A percentile compares a stretch with the other conserved stretches of the same genome.
Evolutionary conservation across 805 yeast genomes (phyloP).

Genomic region (Kuraishia hungarica): DNA sequence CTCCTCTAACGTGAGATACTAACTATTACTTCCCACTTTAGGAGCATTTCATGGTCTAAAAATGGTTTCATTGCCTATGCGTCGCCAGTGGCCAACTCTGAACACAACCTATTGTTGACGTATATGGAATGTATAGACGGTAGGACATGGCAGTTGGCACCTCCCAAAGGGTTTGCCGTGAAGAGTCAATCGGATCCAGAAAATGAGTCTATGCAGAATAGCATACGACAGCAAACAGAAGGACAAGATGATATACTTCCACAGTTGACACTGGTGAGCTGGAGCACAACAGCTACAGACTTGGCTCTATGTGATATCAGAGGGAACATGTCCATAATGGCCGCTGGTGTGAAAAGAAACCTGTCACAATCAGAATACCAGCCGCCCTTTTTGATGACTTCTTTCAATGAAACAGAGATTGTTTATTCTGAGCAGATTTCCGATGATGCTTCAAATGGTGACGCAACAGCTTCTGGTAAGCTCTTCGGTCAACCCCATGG

Average conservation of each 20-base stretch:
- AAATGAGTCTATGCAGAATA: neutral
- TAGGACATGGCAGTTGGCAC: conserved; percentile 66
- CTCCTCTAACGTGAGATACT: neutral
- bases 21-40: neutral
- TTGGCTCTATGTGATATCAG: conserved; percentile 67
- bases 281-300: conserved; percentile 78
- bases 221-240: neutral
- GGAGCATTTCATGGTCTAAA: conserved; percentile 63
- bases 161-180: conserved; percentile 30
- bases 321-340: conserved; percentile 56
- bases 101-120: conserved; percentile 43
- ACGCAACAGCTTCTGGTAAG: conserved; percentile 10
- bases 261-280: conserved; percentile 39
- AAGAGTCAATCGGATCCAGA: conserved; percentile 11
- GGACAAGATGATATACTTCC: neutral
- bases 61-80: conserved; percentile 78
- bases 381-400: conserved; percentile 14
- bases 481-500: neutral
- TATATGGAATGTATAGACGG: conserved; percentile 73
- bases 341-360: conserved; percentile 38
- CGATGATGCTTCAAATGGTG: conserved; percentile 15
- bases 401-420: conserved; percentile 31
- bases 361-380: conserved; percentile 21
- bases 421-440: conserved; percentile 32
- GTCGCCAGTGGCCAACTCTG: conserved; percentile 22